Evolutionary conservation across 768 basidiomycete genomes (phyloP).

Genomic region (Suillus plorans): DNA sequence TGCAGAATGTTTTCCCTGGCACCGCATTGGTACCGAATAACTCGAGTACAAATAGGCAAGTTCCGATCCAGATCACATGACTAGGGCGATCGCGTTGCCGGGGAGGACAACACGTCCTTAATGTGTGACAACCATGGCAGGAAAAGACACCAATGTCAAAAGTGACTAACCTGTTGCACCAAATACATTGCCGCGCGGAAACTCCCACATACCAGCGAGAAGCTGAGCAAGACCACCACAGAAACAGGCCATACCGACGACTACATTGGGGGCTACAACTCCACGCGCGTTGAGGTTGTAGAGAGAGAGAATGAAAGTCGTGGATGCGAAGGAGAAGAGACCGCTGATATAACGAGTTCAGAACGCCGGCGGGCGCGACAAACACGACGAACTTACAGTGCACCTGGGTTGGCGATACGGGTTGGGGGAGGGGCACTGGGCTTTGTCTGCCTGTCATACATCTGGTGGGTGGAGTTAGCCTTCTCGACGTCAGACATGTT

Average conservation of each 20-base stretch:
- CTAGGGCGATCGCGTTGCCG: not conserved
- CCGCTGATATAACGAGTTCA: constrained; percentile 44
- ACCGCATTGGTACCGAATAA: not conserved
- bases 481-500: constrained; percentile 40
- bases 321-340: constrained; percentile 80
- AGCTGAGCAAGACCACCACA: constrained; percentile 85
- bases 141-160: too few species aligned
- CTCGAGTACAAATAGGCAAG: not conserved
- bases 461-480: constrained; percentile 20
- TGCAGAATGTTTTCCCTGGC: not conserved
- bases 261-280: constrained; percentile 60
- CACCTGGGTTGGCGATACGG: constrained; percentile 54
- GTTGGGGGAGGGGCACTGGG: constrained; percentile 25
- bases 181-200: constrained; percentile 66
- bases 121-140: not conserved
- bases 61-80: constrained; percentile 7
- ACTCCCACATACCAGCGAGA: constrained; percentile 90
- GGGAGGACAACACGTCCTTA: not conserved
- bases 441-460: constrained; percentile 11
- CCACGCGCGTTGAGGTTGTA: constrained; percentile 63
- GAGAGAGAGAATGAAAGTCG: constrained; percentile 76
- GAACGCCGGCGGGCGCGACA: not conserved
- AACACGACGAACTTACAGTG: constrained; percentile 26
- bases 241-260: constrained; percentile 85
- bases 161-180: constrained; percentile 64